Conservation (phyloP, 768 basidiomycete species). For the Daedalea quercina region DNA sequence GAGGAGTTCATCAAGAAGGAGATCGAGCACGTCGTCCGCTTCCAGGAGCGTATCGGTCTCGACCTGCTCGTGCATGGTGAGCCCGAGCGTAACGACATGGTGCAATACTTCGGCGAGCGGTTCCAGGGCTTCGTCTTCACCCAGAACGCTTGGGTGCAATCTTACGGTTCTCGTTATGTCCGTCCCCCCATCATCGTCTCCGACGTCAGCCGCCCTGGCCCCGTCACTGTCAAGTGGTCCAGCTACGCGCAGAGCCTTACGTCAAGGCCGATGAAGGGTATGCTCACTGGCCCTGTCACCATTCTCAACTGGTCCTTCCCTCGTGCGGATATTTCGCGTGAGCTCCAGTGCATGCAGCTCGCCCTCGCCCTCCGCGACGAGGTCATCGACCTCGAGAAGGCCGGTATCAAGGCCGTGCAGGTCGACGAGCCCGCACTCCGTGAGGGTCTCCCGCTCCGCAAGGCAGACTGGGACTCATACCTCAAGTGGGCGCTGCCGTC, state of each 20-base stretch:
- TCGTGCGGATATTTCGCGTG: conserved; percentile 93
- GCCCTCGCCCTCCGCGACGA: conserved; percentile 98
- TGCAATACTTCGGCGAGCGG: conserved; percentile 98
- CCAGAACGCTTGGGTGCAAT: conserved; percentile 98
- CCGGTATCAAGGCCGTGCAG: conserved; percentile 96
- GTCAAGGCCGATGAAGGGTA: conserved; percentile 96
- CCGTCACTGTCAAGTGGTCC: conserved; percentile 98
- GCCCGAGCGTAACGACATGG: conserved; percentile 99
- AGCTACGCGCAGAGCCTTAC: conserved; percentile 94
- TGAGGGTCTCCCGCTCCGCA: conserved; percentile 97
- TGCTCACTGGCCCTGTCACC: conserved; percentile 97
- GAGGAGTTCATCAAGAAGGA: conserved; percentile 99
- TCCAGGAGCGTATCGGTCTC: conserved; percentile 96
- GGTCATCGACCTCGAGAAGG: conserved; percentile 94
- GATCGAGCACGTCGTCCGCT: conserved; percentile 85
- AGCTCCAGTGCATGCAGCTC: conserved; percentile 96
- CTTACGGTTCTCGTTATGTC: conserved; percentile 99
- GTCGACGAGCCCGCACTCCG: conserved; percentile 99
- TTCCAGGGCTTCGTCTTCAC: conserved; percentile 96
- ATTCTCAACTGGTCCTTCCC: conserved; percentile 99
- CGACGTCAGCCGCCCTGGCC: conserved; percentile 85
- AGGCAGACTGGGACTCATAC: conserved; percentile 93
- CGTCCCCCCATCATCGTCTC: conserved; percentile 98
- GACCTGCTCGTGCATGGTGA: conserved; percentile 99
- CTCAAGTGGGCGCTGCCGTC: conserved; percentile 98